These are phyloP conservation scores for Curvularia verruculosa DNA, from an alignment of 2,329 filamentous ascomycete species.

Conservation along the genomic window DNA sequence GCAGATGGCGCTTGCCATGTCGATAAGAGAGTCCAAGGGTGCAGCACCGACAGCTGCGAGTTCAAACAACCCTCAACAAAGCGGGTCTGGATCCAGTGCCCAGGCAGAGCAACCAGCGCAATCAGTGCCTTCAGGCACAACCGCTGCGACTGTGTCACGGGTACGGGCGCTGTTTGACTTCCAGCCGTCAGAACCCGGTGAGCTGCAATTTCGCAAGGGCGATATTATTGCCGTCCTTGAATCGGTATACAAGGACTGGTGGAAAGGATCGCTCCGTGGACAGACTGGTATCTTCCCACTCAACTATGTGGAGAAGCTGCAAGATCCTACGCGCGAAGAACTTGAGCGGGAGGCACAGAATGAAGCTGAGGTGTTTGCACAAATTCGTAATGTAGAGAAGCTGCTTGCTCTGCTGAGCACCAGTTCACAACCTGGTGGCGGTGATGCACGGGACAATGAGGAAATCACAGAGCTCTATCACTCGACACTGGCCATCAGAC, in stretches of 20 bases:
- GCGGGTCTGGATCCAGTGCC: slow-evolving; percentile 26
- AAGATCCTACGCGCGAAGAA: slow-evolving; percentile 93
- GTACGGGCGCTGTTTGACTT: slow-evolving; percentile 96
- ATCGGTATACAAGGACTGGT: slow-evolving; percentile 99
- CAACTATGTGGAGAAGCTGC: slow-evolving; percentile 97
- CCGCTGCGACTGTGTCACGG: slow-evolving; percentile 92
- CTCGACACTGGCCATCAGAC: slow-evolving; percentile 89
- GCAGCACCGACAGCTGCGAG: slow-evolving; percentile 50
- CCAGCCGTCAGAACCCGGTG: slow-evolving; percentile 88
- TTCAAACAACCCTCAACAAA: slow-evolving; percentile 49
- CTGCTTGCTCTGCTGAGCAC: slow-evolving; percentile 89
- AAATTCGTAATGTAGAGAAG: slow-evolving; percentile 80
- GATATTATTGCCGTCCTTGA: slow-evolving; percentile 97
- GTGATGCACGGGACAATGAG: slow-evolving; percentile 88
- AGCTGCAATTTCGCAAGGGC: slow-evolving; percentile 94
- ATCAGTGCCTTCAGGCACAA: slow-evolving; percentile 78
- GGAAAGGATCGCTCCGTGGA: slow-evolving; percentile 92
- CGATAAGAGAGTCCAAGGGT: slow-evolving; percentile 79
- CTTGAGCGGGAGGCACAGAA: slow-evolving; percentile 94
- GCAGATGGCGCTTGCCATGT: slow-evolving; percentile 92
- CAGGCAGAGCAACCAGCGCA: slow-evolving; percentile 56
- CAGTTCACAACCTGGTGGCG: slow-evolving; percentile 57
- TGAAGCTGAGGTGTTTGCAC: slow-evolving; percentile 80
- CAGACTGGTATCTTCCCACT: slow-evolving; percentile 97
- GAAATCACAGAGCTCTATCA: slow-evolving; percentile 93